Evolutionary conservation across 2,329 filamentous ascomycete species (phyloP).

Genomic region (Clarireedia monteithiana): DNA sequence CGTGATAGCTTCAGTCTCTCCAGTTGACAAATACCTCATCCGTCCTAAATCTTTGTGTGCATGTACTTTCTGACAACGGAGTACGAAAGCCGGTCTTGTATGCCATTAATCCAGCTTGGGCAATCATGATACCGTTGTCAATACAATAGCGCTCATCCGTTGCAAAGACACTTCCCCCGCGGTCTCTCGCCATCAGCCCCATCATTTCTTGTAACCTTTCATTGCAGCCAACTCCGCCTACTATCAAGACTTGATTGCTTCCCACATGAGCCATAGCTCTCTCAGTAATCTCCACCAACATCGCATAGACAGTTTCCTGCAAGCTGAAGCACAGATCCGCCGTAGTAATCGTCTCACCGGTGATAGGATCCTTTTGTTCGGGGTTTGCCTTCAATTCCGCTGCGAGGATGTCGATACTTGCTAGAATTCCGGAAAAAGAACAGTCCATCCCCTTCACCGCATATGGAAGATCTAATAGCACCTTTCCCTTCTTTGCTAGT

Average conservation of each 20-base stretch:
- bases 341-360: slow-evolving; percentile 56
- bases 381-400: slow-evolving; percentile 50
- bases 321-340: slow-evolving; percentile 89
- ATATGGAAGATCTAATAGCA: slow-evolving; percentile 83
- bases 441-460: slow-evolving; percentile 99
- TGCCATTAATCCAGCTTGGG: slow-evolving; percentile 84
- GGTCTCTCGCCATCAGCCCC: slow-evolving; percentile 84
- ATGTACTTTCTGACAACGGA: slow-evolving; percentile 70
- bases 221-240: slow-evolving; percentile 94
- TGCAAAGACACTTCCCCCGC: slow-evolving; percentile 84
- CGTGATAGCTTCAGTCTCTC: slow-evolving; percentile 45
- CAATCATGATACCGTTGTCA: slow-evolving; percentile 99
- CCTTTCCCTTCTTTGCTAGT: slow-evolving; percentile 65
- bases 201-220: slow-evolving; percentile 96
- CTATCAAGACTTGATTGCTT: slow-evolving; percentile 81
- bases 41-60: slow-evolving; percentile 75
- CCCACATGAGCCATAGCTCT: slow-evolving; percentile 97
- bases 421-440: slow-evolving; percentile 88
- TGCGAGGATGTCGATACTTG: slow-evolving; percentile 73
- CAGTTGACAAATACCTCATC: slow-evolving; percentile 76
- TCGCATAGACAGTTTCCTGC: slow-evolving; percentile 92
- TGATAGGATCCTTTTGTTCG: slow-evolving; percentile 38
- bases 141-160: slow-evolving; percentile 98
- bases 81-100: slow-evolving; percentile 76
- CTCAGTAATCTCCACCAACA: slow-evolving; percentile 98